These are phyloP conservation scores for Eucalyptus sideroxylon DNA, from an alignment of 345 rosid species.

Conservation along the genomic window DNA sequence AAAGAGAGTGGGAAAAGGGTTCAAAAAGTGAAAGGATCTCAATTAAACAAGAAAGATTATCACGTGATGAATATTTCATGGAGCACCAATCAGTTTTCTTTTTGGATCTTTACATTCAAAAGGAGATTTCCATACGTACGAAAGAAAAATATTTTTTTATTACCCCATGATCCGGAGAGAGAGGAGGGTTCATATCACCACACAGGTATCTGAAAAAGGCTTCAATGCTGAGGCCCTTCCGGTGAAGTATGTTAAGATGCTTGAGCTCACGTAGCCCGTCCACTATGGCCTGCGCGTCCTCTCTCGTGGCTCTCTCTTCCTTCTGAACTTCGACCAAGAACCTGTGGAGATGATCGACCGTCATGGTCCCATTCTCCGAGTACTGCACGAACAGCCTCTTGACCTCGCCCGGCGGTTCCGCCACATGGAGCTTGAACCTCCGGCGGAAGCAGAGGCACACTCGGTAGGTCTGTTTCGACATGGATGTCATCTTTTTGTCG, in stretches of 20 bases:
- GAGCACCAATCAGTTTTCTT: neutral
- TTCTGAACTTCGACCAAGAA: conserved; percentile 35
- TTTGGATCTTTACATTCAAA: neutral
- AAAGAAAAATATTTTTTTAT: neutral
- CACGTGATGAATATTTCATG: neutral
- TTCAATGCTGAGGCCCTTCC: conserved; percentile 32
- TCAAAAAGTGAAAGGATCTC: neutral
- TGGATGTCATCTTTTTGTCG: neutral
- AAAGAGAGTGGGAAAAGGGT: neutral
- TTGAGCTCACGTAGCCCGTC: conserved; percentile 15
- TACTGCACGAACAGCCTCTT: conserved; percentile 7
- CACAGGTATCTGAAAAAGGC: conserved; percentile 44
- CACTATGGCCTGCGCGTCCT: conserved; percentile 38
- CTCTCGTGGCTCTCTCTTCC: conserved; percentile 22
- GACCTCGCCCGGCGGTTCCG: conserved; percentile 38
- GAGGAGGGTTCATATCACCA: conserved; percentile 25
- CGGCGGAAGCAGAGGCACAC: conserved; percentile 49
- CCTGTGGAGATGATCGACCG: conserved; percentile 16
- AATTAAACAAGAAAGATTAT: neutral
- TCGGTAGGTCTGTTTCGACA: conserved; percentile 20
- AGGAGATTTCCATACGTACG: neutral
- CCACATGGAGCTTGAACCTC: conserved; percentile 23
- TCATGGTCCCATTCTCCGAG: conserved; percentile 31
- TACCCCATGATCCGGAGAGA: conserved; percentile 18
- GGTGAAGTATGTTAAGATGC: conserved; percentile 38